A percentile compares a stretch with the other conserved stretches of the same genome.
These are phyloP conservation scores for Bryoerythrophyllum caledonicum DNA, from an alignment of 225 moss, liverwort and hornwort species.

Conservation along the genomic window DNA sequence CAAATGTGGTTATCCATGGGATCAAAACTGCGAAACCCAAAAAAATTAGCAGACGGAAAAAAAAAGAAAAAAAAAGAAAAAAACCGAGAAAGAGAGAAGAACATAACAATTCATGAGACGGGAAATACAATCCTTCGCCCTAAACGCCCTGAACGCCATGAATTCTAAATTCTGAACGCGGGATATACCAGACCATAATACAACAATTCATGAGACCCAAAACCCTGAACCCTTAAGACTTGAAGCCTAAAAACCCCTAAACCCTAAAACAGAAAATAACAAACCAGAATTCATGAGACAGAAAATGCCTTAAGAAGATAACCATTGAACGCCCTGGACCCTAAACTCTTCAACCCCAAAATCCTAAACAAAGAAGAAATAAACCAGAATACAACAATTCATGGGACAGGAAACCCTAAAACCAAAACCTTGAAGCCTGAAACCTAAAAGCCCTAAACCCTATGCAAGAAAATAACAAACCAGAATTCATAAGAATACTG, in stretches of 20 bases:
- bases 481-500: not conserved
- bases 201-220: no score
- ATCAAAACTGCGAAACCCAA: conserved; percentile 66
- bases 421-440: no score
- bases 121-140: not conserved
- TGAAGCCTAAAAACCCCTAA: no score
- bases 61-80: no score
- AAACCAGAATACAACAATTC: no score
- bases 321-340: not conserved
- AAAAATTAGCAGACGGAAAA: not conserved
- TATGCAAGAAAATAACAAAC: not conserved
- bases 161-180: no score
- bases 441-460: no score
- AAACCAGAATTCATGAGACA: not conserved
- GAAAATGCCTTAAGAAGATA: not conserved
- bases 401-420: no score
- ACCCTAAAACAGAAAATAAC: not conserved
- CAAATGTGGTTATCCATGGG: conserved; percentile 71
- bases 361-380: no score
- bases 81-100: not conserved
- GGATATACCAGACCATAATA: no score
- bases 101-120: not conserved
- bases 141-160: not conserved
- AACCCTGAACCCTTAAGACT: no score
- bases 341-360: no score